Evolutionary conservation across 371 early-diverging fungal genomes (phyloP), one percentile per base, ranked within the genome.

Genomic region (Mucor irregularis): DNA sequence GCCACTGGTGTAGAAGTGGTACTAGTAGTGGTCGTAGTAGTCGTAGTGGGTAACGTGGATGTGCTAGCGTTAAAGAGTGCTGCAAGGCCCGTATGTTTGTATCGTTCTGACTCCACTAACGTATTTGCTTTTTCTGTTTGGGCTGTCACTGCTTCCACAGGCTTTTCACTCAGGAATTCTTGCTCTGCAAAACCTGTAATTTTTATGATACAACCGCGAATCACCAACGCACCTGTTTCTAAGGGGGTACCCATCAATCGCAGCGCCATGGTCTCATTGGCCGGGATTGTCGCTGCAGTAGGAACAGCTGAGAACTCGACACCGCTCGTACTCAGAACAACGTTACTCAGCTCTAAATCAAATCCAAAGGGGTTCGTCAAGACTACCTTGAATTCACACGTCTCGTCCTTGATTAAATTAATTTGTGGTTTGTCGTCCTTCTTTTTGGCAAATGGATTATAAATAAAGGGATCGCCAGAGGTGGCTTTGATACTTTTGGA

Each of bases 311-410:
- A 76, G 56, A 91, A 90, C 2, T 76, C 64, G 1, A 86, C 65
- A 5, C 88, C 90, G 2, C 83, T 74, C 0, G 91, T 87, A 29
- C 87, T 79, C 9, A 92, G 59, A 13, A 72, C 62, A 17, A 90
- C 78, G 48, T 80, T 80, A 29, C 86, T 86, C 6, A 91, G 62
- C 31, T 91, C 92, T 38, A 93, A 58, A 49, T 90, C 91, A 62
- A 93, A 90, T 5, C 86, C 83, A 72, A 90, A 92, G 4, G 90
- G 91, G 63, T 93, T 93, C 3, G 87, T 74, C 11, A 93, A 66
- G 0, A 76, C 75, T 2, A 90, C 83, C 43, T 88, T 86, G 63
- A 91, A 87, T 42, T 86, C 84, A 5, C 84, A 83, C 0, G 76
- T 57, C 62, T 93, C 93, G 49, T 82, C 78, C 17, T 86, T 83